Evolutionary conservation across 2,329 filamentous ascomycete species (phyloP).

Genomic region (Paracoccidioides brasiliensis): DNA sequence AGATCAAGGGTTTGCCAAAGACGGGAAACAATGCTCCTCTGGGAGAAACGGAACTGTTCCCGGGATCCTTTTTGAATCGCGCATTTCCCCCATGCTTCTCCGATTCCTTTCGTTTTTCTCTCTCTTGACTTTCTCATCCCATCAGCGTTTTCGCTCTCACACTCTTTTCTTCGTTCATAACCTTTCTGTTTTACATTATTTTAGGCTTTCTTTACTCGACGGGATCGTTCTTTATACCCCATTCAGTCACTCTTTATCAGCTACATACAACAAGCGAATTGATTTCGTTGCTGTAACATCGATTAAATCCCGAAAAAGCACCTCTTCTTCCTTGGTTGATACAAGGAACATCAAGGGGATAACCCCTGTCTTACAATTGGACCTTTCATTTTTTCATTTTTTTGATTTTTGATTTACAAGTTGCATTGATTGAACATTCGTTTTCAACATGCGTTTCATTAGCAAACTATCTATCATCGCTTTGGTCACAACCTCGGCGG

Average conservation of each 20-base stretch:
- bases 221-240: constrained; percentile 8
- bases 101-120: constrained; percentile 8
- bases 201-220: constrained; percentile 1
- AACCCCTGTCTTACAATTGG: constrained; percentile 4
- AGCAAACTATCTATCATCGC: constrained; percentile 22
- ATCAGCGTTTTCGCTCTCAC: constrained; percentile 6
- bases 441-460: constrained; percentile 25
- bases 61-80: not conserved
- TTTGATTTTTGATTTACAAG: constrained; percentile 1
- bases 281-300: constrained; percentile 20
- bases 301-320: constrained; percentile 2
- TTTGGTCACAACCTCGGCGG: constrained; percentile 24
- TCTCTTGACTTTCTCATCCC: constrained; percentile 11
- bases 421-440: constrained; percentile 16
- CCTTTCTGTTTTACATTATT: constrained; percentile 6
- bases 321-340: constrained; percentile 8
- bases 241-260: constrained; percentile 9
- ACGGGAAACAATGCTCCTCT: not conserved
- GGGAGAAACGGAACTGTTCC: constrained; percentile 1
- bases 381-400: not conserved
- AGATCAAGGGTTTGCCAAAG: not conserved
- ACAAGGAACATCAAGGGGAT: constrained; percentile 4
- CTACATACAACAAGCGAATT: constrained; percentile 18
- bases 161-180: constrained; percentile 9
- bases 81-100: constrained; percentile 2